Percentiles rank a stretch among this genome's conserved stretches.
phyloP scores from a whole-genome alignment of 2,329 filamentous ascomycete genomes.

The Cladobotryum protrusum region DNA sequence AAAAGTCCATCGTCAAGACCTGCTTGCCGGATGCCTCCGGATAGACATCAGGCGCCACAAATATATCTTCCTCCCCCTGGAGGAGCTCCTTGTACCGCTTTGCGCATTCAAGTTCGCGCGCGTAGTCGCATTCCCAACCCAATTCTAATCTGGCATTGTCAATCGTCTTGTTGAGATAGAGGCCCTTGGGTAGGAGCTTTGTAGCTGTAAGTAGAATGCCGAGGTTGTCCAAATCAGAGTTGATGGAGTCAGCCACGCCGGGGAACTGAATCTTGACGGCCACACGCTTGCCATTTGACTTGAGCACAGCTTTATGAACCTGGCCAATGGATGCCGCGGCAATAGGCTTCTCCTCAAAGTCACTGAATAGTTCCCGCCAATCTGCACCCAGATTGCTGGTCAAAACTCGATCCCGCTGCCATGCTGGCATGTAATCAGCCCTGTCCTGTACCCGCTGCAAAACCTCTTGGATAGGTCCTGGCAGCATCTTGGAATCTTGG shows the following conservation, averaged over 20 bases:
- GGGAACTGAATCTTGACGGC: conserved; percentile 98
- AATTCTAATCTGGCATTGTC: conserved; percentile 89
- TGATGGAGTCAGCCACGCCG: conserved; percentile 90
- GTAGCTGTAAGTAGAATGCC: conserved; percentile 86
- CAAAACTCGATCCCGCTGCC: conserved; percentile 83
- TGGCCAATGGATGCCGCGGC: conserved; percentile 96
- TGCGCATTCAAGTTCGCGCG: conserved; percentile 77
- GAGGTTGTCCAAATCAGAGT: conserved; percentile 92
- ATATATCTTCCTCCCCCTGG: conserved; percentile 57
- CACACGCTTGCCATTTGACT: conserved; percentile 66
- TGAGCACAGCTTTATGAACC: conserved; percentile 79
- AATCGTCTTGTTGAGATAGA: conserved; percentile 96
- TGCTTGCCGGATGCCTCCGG: conserved; percentile 74
- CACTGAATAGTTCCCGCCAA: conserved; percentile 77
- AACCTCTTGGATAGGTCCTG: conserved; percentile 78
- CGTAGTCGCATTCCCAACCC: conserved; percentile 95
- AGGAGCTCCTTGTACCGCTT: conserved; percentile 71
- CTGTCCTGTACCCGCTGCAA: conserved; percentile 92
- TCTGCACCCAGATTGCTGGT: conserved; percentile 68
- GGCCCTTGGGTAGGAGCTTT: conserved; percentile 78
- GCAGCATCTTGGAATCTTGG: conserved; percentile 93
- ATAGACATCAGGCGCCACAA: conserved; percentile 73
- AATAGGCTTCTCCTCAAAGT: conserved; percentile 86
- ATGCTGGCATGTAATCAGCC: conserved; percentile 96
- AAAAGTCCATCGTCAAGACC: conserved; percentile 88